Evolutionary conservation across 495 filamentous ascomycete species (phyloP), one percentile per base, ranked within the genome.

Genomic region (Lasiosphaeriaceae sp.): DNA sequence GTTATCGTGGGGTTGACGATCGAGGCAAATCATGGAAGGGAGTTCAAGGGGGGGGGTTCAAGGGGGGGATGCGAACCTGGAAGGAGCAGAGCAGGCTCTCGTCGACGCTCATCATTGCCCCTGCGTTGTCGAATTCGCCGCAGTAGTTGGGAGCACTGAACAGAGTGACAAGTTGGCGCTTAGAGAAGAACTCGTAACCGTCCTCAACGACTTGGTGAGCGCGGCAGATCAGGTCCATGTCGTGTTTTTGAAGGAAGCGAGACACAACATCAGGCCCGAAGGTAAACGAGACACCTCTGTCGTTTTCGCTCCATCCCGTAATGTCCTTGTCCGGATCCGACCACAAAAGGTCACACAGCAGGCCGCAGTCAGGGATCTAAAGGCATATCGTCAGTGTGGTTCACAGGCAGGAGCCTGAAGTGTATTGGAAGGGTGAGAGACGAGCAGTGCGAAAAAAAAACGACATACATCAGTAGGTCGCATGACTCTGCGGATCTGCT

Each of bases 91-190:
- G 81, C 71, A 98, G 76, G 71, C 91, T 96, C 78, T 97, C 94
- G 71, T 97, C 95, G n/a, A 98, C 94, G 70, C 94, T 97, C 94
- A 98, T 97, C 95, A 98, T 97, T 43, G 94, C 94, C 68, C 94
- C 94, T 39, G 94, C 94, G 74, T 98, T 98, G 80, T 98, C 94
- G 71, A 98, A 98, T 74, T 98, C 94, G 70, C 94, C 94, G 71
- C 94, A 98, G 78, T 98, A 98, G 78, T 98, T 98, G 54, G 94
- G 94, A 37, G 94, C 94, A 66, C 92, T 96, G 78, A 98, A 98
- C 54, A 98, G 83, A 46, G 94, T 98, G 57, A 98, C 94, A 55
- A 98, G 80, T 70, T 98, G 94, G 57, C 94, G 83, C 80, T 98
- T 98, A 21, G 92, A 96, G 83, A 98, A 98, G 80, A 98, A 98